Evolutionary conservation across 2,329 filamentous ascomycete genomes (phyloP), one percentile per base, ranked within the genome.

Genomic region (Periconia macrospinosa): DNA sequence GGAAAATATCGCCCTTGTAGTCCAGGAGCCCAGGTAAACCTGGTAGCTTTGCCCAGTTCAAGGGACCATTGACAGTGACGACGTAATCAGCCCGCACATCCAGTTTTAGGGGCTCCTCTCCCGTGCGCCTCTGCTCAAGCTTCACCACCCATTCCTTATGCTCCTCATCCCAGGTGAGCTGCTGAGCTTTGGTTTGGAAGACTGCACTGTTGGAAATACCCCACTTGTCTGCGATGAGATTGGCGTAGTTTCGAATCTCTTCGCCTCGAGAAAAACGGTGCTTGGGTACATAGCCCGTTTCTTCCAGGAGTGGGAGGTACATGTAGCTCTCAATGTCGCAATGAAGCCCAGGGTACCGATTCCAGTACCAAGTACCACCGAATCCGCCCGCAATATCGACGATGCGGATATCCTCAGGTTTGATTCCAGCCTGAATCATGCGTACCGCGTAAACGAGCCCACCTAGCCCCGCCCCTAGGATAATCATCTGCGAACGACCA

Each of bases 241-340:
- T 55, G 49, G 54, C 57, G 37, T 85, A 76, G 17, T 73, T 61
- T 2, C 76, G 74, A 33, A 85, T 62, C 57, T 83, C 81, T 1
- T 65, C 54, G 0, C 78, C 79, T 14, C 67, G 66, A 0, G 75
- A 65, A 56, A 80, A 82, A 15, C 74, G 73, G 23, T 80, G 72
- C 35, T 71, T 78, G 0, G 84, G 84, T 59, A 84, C 75, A 60
- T 83, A 85, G 0, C 79, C 79, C 1, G 77, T 84, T 66, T 86
- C 83, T 55, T 87, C 84, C 2, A 87, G 75, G 13, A 85, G 68
- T 3, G 84, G 83, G 69, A 86, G 68, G 60, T 87, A 87, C n/a
- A 78, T 74, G 59, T 83, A 85, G 48, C 77, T 76, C 67, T 88
- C 85, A 2, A 85, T 71, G 60, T 88, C 85, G 62, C 84, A 87